Conservation (phyloP, 768 basidiomycete genomes). For the Filobasidium floriforme region DNA sequence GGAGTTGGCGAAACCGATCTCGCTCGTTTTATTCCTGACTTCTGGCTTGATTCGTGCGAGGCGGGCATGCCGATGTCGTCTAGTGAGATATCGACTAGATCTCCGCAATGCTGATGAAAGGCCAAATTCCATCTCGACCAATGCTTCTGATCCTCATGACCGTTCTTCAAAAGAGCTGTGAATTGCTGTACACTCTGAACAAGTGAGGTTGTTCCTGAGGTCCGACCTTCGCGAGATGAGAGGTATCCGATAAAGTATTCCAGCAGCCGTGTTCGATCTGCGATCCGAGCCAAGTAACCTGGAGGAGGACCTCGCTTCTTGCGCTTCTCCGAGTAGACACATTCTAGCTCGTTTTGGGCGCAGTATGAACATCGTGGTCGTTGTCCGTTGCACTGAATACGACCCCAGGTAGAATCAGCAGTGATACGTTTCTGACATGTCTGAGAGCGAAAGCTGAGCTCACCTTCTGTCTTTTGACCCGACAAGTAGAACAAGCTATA, state of each 20-base stretch:
- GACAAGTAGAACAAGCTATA: slow-evolving; percentile 3
- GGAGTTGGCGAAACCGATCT: neutral
- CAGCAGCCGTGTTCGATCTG: neutral
- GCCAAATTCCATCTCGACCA: neutral
- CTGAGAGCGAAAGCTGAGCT: too few relatives aligned
- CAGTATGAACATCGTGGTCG: slow-evolving; percentile 10
- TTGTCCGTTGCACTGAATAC: slow-evolving; percentile 7
- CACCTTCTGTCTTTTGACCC: slow-evolving; percentile 11
- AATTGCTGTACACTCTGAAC: neutral
- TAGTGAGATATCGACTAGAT: neutral
- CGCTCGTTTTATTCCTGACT: neutral
- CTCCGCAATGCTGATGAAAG: neutral
- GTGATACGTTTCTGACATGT: too few relatives aligned
- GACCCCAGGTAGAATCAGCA: neutral
- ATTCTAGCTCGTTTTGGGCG: neutral
- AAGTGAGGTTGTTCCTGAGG: neutral
- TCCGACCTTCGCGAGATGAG: neutral
- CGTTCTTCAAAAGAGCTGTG: neutral
- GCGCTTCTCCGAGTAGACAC: slow-evolving; percentile 5
- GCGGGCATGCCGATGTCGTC: neutral
- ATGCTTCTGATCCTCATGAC: neutral
- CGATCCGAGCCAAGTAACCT: slow-evolving; percentile 10
- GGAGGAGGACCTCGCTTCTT: slow-evolving; percentile 16
- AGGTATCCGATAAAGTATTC: slow-evolving; percentile 12
- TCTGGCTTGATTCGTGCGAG: neutral